Conservation (phyloP, 1,139 yeast genomes). For the Dujonia santamariae region DNA sequence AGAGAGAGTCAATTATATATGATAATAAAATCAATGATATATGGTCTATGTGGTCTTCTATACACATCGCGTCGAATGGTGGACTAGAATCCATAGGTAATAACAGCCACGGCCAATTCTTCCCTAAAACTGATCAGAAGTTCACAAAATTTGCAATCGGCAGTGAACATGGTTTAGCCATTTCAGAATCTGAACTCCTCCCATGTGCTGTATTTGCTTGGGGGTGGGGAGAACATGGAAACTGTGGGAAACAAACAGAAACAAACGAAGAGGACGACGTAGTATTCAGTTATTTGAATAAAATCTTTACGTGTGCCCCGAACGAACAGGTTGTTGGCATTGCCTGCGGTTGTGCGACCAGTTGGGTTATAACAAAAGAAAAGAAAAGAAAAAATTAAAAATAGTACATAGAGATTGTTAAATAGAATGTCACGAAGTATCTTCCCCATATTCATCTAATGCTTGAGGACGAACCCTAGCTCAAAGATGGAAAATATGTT, state of each 20-base stretch:
- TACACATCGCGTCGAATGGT: constrained; percentile 41
- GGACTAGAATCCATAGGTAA: constrained; percentile 56
- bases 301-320: constrained; percentile 24
- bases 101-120: constrained; percentile 70
- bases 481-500: constrained; percentile 80
- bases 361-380: constrained; percentile 29
- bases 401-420: constrained; percentile 17
- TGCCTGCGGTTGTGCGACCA: constrained; percentile 41
- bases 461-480: constrained; percentile 36
- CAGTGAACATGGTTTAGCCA: constrained; percentile 78
- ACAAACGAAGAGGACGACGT: constrained; percentile 22
- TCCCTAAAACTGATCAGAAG: constrained; percentile 18
- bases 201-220: constrained; percentile 63
- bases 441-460: constrained; percentile 76
- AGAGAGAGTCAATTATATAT: constrained; percentile 3
- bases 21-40: constrained; percentile 13
- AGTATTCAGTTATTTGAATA: constrained; percentile 37
- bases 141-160: constrained; percentile 49
- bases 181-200: constrained; percentile 17
- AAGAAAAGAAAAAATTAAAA: constrained; percentile 1
- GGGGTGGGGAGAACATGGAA: constrained; percentile 99
- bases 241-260: constrained; percentile 58
- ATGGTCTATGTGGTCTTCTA: constrained; percentile 79
- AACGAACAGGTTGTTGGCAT: constrained; percentile 29
- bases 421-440: constrained; percentile 63